phyloP scores from a whole-genome alignment of 2,329 filamentous ascomycete genomes.

The Aureobasidium subglaciale region DNA sequence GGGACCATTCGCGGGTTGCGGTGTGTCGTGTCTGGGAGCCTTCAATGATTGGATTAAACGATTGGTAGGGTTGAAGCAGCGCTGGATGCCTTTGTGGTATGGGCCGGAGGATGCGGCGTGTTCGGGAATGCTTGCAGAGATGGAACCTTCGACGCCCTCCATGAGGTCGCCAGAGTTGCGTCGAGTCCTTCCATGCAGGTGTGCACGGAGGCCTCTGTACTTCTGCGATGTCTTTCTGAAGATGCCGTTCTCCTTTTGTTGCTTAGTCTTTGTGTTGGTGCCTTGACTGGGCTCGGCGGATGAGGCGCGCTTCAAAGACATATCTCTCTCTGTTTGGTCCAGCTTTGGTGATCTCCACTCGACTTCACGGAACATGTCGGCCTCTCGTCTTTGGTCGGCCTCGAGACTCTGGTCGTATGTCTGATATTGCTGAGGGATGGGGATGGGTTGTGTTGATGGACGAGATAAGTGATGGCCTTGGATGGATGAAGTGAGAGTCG shows the following conservation, averaged over 20 bases:
- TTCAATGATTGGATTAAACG: slow-evolving; percentile 15
- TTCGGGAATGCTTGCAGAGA: slow-evolving; percentile 13
- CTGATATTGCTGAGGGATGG: slow-evolving; percentile 6
- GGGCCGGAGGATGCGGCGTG: slow-evolving; percentile 7
- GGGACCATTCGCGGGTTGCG: slow-evolving; percentile 17
- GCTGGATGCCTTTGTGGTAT: slow-evolving; percentile 13
- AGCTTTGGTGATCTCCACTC: slow-evolving; percentile 7
- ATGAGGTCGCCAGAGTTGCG: slow-evolving; percentile 17
- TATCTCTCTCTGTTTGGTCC: not conserved
- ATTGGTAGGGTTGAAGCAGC: not conserved
- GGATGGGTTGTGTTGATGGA: slow-evolving; percentile 9
- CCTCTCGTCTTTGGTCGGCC: not conserved
- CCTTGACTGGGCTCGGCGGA: slow-evolving; percentile 14
- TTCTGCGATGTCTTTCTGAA: slow-evolving; percentile 18
- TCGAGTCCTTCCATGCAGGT: slow-evolving; percentile 1
- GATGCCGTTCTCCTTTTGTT: slow-evolving; percentile 18
- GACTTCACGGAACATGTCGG: slow-evolving; percentile 9
- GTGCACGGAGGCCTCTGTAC: slow-evolving; percentile 14
- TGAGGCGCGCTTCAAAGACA: slow-evolving; percentile 16
- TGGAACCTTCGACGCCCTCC: slow-evolving; percentile 18
- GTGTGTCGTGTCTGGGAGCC: slow-evolving; percentile 18
- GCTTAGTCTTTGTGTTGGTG: slow-evolving; percentile 15
- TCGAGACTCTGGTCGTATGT: not conserved
- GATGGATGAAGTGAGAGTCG: not conserved
- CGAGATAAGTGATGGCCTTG: slow-evolving; percentile 5